Evolutionary conservation across 2,329 filamentous ascomycete species (phyloP), one percentile per base, ranked within the genome.

Genomic region (Xylaria polymorpha): DNA sequence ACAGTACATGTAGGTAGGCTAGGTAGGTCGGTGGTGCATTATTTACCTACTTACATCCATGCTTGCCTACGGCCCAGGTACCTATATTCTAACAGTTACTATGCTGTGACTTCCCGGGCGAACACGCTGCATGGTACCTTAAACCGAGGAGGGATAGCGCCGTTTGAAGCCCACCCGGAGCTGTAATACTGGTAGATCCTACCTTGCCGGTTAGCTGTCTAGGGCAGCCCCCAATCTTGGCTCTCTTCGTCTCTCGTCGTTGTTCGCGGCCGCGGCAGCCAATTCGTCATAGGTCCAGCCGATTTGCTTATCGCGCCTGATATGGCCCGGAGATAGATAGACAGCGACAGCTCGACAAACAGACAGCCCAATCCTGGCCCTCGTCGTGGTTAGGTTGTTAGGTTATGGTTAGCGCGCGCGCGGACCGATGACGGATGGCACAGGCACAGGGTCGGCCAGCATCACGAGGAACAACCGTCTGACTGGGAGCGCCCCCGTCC

Each of bases 351-450:
- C 51, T 41, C 22, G 46, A 41, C 41, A 41, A 58, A 57, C 41
- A 22, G 41, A 25, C 46, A 29, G 37, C 60, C 72, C 63, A 74
- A 67, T 67, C 67, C 55, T 25, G 25, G 61, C 18, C 14, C 68
- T 69, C 61, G 61, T 61, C 57, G 57, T 60, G 39, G 61, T 73
- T 60, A 50, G 57, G 37, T 44, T 20, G 35, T n/a, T 50, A 29
- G 10, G 46, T 20, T 14, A 1, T 44, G 43, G 51, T 72, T 61
- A 73, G 69, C 68, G 72, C 70, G 71, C 70, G 71, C 72, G 71
- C 72, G 70, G 74, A 76, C 75, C 75, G 75, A 77, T 77, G 75
- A 76, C 75, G 75, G 75, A 76, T 76, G 73, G 70, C 74, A 76
- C 71, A 75, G 73, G 70, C 74, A 76, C 72, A 75, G 72, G 75